Conservation (phyloP, 1,284 basidiomycete genomes). For the Microbotryum scabiosae region DNA sequence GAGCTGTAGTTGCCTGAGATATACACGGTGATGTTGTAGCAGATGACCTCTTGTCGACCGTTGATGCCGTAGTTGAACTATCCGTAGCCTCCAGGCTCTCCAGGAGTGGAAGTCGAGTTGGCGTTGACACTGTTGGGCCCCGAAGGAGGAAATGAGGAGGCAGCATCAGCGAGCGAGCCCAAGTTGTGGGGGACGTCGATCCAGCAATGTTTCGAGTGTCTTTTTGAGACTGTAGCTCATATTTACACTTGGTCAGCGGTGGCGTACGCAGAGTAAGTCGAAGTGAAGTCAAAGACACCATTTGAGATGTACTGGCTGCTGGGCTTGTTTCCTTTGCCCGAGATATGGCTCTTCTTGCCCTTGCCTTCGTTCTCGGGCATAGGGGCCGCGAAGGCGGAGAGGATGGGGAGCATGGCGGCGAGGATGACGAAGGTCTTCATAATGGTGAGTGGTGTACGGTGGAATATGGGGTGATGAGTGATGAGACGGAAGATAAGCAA, state of each 20-base stretch:
- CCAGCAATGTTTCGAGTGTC: too few species aligned
- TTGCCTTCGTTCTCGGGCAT: slow-evolving; percentile 25
- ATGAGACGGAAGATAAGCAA: too few species aligned
- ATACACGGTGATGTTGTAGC: slow-evolving; percentile 39
- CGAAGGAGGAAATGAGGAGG: too few species aligned
- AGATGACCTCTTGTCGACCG: slow-evolving; percentile 38
- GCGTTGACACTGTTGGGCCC: slow-evolving; percentile 32
- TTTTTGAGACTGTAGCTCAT: too few species aligned
- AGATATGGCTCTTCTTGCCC: slow-evolving; percentile 16
- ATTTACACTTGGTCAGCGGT: slow-evolving; percentile 35
- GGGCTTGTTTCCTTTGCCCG: slow-evolving; percentile 14
- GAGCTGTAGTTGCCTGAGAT: slow-evolving; percentile 39
- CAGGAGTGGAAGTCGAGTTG: slow-evolving; percentile 34
- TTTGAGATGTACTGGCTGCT: slow-evolving; percentile 11
- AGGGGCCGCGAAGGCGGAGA: slow-evolving; percentile 28
- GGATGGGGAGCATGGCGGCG: background rate
- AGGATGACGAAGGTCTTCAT: too few species aligned
- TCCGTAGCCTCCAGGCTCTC: slow-evolving; percentile 37
- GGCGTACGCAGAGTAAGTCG: slow-evolving; percentile 37
- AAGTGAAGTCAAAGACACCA: slow-evolving; percentile 39
- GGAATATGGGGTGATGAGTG: too few species aligned
- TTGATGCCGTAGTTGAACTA: slow-evolving; percentile 40
- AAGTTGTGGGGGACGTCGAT: too few species aligned
- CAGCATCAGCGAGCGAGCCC: background rate
- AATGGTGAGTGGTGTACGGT: too few species aligned